These are phyloP conservation scores for Exophiala spinifera DNA, from an alignment of 2,329 filamentous ascomycete genomes.

Conservation along the genomic window DNA sequence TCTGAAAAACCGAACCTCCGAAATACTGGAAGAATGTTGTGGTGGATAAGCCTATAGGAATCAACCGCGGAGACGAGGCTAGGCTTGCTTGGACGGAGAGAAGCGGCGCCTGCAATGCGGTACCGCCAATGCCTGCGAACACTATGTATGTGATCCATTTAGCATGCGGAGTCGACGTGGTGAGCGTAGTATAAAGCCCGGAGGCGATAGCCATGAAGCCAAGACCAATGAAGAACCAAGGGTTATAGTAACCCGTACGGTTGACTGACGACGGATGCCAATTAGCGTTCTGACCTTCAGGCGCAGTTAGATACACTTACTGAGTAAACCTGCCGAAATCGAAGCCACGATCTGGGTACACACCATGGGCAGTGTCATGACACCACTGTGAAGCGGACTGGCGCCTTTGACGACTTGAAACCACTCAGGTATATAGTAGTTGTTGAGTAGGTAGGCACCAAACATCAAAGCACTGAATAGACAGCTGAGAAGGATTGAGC, in stretches of 20 bases:
- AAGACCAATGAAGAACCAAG: constrained; percentile 38
- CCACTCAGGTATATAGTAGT: constrained; percentile 43
- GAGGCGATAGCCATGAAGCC: constrained; percentile 36
- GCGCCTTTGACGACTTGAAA: constrained; percentile 45
- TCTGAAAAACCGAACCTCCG: constrained; percentile 39
- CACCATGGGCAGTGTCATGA: constrained; percentile 24
- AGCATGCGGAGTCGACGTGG: constrained; percentile 32
- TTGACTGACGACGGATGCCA: constrained; percentile 4
- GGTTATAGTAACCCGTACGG: constrained; percentile 38
- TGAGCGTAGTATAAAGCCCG: constrained; percentile 38
- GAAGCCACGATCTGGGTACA: constrained; percentile 19
- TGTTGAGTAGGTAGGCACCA: constrained; percentile 10
- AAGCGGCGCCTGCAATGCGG: constrained; percentile 38
- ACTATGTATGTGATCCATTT: constrained; percentile 43
- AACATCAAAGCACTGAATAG: constrained; percentile 34
- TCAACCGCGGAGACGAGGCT: constrained; percentile 28
- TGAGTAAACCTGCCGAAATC: constrained; percentile 10
- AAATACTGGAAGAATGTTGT: constrained; percentile 39
- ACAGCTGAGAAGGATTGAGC: constrained; percentile 12
- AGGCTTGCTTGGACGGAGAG: constrained; percentile 38
- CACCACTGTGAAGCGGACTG: constrained; percentile 28
- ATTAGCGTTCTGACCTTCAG: too few species aligned
- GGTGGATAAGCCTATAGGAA: constrained; percentile 37
- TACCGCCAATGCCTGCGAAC: constrained; percentile 37
- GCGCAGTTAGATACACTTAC: neutral